A percentile compares a stretch with the other conserved stretches of the same genome.
These are phyloP conservation scores for Colletotrichum graminicola DNA, from an alignment of 2,329 filamentous ascomycete genomes.

Conservation along the genomic window DNA sequence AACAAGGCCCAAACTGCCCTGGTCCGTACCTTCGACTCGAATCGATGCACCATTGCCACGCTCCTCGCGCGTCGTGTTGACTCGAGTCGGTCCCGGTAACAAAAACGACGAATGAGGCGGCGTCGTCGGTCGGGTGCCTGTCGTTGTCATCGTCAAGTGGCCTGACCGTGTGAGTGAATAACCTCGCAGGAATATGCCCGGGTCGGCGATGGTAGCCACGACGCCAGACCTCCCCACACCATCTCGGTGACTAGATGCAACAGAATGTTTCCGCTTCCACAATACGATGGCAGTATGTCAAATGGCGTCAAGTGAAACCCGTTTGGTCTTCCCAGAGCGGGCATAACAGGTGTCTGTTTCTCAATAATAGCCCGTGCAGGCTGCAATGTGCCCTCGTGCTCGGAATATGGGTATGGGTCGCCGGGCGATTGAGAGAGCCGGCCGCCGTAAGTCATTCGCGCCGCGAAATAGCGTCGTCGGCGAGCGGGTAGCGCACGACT, in stretches of 20 bases:
- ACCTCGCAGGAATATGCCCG: not conserved
- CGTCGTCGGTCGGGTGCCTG: not conserved
- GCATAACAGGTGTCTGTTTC: constrained; percentile 4
- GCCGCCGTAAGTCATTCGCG: constrained; percentile 23
- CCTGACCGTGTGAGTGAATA: no score
- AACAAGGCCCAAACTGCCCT: not conserved
- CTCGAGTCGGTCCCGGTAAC: not conserved
- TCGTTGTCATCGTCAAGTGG: constrained; percentile 11
- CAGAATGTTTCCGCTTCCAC: not conserved
- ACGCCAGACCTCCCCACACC: not conserved
- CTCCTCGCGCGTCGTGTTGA: not conserved
- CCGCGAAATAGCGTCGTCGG: constrained; percentile 1
- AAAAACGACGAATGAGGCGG: not conserved
- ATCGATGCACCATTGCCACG: constrained; percentile 7
- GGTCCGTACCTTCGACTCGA: constrained; percentile 5
- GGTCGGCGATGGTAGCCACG: not conserved
- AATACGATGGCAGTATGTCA: not conserved
- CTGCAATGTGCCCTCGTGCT: not conserved
- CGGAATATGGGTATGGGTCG: constrained; percentile 16
- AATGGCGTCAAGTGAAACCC: constrained; percentile 6
- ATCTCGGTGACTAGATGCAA: not conserved
- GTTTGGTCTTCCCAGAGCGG: not conserved
- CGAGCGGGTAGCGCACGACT: constrained; percentile 4
- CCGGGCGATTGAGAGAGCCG: constrained; percentile 10
- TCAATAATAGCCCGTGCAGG: not conserved